phyloP scores from a whole-genome alignment of 208 protist genomes.

The Leishmania guyanensis region DNA sequence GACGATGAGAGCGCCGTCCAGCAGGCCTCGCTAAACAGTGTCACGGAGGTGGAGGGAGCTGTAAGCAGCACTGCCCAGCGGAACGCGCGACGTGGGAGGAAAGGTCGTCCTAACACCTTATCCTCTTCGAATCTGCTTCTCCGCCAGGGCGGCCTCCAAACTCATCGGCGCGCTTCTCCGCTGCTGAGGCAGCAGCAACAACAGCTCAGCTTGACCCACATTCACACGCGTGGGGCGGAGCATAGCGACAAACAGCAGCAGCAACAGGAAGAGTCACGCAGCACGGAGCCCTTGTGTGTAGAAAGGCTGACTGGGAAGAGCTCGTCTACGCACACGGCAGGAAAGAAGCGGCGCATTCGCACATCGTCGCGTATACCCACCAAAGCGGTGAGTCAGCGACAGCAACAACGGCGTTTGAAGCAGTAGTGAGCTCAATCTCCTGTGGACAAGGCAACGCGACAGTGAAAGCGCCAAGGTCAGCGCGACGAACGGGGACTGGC shows the following conservation, averaged over 20 bases:
- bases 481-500: not conserved
- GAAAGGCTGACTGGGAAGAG: not conserved
- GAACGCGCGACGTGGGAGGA: not conserved
- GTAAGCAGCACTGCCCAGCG: not conserved
- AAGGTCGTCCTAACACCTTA: not conserved
- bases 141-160: not conserved
- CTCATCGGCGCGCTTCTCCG: not conserved
- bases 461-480: not conserved
- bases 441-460: not conserved
- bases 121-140: not conserved
- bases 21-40: not conserved
- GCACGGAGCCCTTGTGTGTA: not conserved
- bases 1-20: not conserved
- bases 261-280: not conserved
- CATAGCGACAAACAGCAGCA: not conserved
- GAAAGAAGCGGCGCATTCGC: constrained; percentile 2
- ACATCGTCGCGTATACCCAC: constrained; percentile 1
- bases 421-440: not conserved
- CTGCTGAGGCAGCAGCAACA: constrained; percentile 6
- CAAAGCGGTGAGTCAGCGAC: not conserved
- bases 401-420: not conserved
- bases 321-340: not conserved
- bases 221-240: not conserved
- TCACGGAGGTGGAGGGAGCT: not conserved
- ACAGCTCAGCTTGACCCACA: not conserved